Base-by-base conservation (phyloP, 257 asterid genomes). In the Forsythia suspensa region DNA sequence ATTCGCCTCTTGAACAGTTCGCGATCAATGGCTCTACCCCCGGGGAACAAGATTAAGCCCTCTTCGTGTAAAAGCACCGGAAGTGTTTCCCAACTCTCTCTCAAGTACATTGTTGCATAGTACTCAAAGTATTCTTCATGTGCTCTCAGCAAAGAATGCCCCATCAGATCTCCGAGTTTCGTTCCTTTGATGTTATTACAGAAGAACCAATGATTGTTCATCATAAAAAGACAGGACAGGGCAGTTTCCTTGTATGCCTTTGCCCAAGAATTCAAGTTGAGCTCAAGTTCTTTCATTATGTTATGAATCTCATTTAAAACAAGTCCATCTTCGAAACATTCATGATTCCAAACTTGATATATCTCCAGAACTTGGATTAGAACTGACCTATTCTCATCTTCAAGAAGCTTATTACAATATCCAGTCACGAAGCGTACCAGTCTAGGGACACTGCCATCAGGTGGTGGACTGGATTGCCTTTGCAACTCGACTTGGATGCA, bases 11-110 rank as follows among this genome's bases (percentile, higher is more conserved):
- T 87, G 39, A 84, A 91, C 72, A 94, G 85, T 39, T 84, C 80
- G 5, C 86, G 86, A 72, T 91, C 91, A 68, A 90, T 77, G 74
- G 97, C 97, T 80, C 97, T 88, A 1, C 96, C 98, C 8, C 95
- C 94, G 0, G 94, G 97, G 83, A 89, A 94, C 82, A 91, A 76
- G 84, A 78, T 82, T 76, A 93, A 82, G 73, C 82, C 96, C 63
- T 90, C 97, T 74, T 92, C 91, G 0, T 80, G 70, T 76, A 95
- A 73, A 43, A 88, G 81, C 70, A 82, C 87, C 15, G 85, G 44
- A 72, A 93, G 94, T 65, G 85, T 88, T 72, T 80, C 93, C 99
- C 98, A 95, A 70, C 96, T 87, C 83, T 90, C 95, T 61, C 84
- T 85, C 83, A 92, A 80, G 84, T 87, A 95, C 69, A 80, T 66